Base-by-base conservation (phyloP, 2,329 filamentous ascomycete species). In the Fusarium anthophilum region DNA sequence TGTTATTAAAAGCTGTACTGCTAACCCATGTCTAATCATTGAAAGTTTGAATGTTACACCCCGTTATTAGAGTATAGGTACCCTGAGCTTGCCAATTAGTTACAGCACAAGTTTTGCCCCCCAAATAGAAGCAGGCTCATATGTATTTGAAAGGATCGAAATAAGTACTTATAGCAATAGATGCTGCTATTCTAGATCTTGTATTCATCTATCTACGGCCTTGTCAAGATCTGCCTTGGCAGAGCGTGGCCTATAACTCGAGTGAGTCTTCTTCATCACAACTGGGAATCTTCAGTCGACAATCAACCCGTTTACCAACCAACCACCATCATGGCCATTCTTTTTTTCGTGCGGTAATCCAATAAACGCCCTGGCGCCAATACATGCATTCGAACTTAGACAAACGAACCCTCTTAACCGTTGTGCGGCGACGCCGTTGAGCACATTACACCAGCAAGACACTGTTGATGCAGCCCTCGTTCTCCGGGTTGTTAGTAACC, bases 401-500 rank as follows among this genome's bases (percentile, higher is more conserved):
- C 64, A 68, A 74, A 63, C 41, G 47, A 66, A 72, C 47, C 67
- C 53, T 28, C 37, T 73, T 53, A 64, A 71, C 66, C 64, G 50
- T 51, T 45, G 53, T 47, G 53, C 37, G 47, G 63, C 48, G 56
- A 51, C 32, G 48, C 43, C 50, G 60, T 58, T 50, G 48, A 57
- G 62, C 38, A 57, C 26, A 72, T 75, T 74, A 78, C 30, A 78
- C 76, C 63, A 78, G 66, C 64, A 78, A 66, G 50, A 78, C 76
- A 32, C 75, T 76, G 72, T 78, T 77, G 65, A 78, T 75, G 66
- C 84, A 85, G 22, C 83, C 83, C 60, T 85, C 83, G 66, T 81
- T 83, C 77, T 87, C 85, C 7, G 84, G 84, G 77, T 85, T 85
- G 79, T 87, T 88, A 30, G 82, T 83, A 48, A 83, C 77, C 71